Percentiles rank a stretch among this genome's conserved stretches.
These are phyloP conservation scores for Xylariales sp. DNA, from an alignment of 2,329 filamentous ascomycete genomes.

Conservation along the genomic window DNA sequence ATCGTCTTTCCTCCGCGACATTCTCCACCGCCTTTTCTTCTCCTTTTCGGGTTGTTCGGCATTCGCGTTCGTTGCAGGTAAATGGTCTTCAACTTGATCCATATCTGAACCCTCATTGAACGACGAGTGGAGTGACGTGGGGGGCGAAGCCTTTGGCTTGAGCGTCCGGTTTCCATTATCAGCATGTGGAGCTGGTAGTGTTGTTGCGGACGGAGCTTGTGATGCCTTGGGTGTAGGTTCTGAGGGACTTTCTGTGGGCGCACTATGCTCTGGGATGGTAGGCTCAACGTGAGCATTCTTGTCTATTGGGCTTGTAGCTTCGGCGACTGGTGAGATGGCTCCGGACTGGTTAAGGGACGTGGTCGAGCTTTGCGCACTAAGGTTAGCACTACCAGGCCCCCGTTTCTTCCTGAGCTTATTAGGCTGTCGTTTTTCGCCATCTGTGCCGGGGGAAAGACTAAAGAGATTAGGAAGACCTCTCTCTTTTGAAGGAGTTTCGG, in stretches of 20 bases:
- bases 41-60: constrained; percentile 55
- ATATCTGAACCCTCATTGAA: constrained; percentile 79
- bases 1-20: constrained; percentile 64
- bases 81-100: constrained; percentile 63
- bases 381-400: constrained; percentile 69
- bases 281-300: constrained; percentile 13
- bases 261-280: constrained; percentile 16
- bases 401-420: constrained; percentile 92
- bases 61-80: constrained; percentile 13
- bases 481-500: constrained; percentile 59
- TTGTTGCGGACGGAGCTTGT: constrained; percentile 37
- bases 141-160: constrained; percentile 67
- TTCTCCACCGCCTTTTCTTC: constrained; percentile 67
- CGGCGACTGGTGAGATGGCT: constrained; percentile 40
- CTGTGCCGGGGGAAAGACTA: constrained; percentile 60
- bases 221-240: constrained; percentile 43
- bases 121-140: constrained; percentile 71
- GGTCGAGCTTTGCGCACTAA: constrained; percentile 86
- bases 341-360: constrained; percentile 60
- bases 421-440: constrained; percentile 65
- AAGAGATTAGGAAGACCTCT: constrained; percentile 67
- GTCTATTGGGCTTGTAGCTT: constrained; percentile 44
- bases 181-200: constrained; percentile 28
- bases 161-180: constrained; percentile 44
- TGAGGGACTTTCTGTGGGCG: constrained; percentile 23